These are phyloP conservation scores for Paraphaeosphaeria minitans DNA, from an alignment of 2,329 filamentous ascomycete genomes.

Conservation along the genomic window DNA sequence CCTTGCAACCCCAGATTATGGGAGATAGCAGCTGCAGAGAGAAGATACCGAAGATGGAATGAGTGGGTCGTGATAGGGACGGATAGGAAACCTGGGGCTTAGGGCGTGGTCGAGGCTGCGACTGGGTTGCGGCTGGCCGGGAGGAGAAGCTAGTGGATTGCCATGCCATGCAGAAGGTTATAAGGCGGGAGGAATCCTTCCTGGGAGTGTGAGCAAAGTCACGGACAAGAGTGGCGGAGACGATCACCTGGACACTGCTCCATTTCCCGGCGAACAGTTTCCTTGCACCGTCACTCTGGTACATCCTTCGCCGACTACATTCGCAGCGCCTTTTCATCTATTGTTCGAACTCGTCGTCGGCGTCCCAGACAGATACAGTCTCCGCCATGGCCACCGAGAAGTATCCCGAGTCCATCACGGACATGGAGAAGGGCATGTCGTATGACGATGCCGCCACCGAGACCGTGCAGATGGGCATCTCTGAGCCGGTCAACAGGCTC, in stretches of 20 bases:
- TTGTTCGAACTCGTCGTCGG: too few relatives aligned
- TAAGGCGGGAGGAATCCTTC: neutral
- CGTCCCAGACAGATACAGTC: too few relatives aligned
- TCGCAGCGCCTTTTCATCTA: neutral
- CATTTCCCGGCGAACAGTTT: neutral
- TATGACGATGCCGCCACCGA: conserved; percentile 13
- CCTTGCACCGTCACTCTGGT: neutral
- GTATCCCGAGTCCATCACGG: neutral
- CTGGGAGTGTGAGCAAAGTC: neutral
- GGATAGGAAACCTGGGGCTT: neutral
- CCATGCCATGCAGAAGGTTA: neutral
- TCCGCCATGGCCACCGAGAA: conserved; percentile 2
- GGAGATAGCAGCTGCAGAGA: neutral
- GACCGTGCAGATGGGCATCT: conserved; percentile 19
- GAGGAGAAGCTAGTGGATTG: neutral
- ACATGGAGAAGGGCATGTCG: conserved; percentile 6
- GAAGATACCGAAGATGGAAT: conserved; percentile 3
- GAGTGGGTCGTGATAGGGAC: conserved; percentile 2
- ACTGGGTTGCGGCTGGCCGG: neutral
- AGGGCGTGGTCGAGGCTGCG: neutral
- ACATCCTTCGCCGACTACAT: neutral
- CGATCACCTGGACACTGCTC: neutral
- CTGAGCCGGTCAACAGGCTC: conserved; percentile 23
- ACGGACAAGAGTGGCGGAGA: neutral
- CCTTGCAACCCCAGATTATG: neutral